Percentiles rank a stretch among this genome's conserved stretches.
Evolutionary conservation across 768 basidiomycete genomes (phyloP).

Genomic region (Chalciporus sphaerocephalus): DNA sequence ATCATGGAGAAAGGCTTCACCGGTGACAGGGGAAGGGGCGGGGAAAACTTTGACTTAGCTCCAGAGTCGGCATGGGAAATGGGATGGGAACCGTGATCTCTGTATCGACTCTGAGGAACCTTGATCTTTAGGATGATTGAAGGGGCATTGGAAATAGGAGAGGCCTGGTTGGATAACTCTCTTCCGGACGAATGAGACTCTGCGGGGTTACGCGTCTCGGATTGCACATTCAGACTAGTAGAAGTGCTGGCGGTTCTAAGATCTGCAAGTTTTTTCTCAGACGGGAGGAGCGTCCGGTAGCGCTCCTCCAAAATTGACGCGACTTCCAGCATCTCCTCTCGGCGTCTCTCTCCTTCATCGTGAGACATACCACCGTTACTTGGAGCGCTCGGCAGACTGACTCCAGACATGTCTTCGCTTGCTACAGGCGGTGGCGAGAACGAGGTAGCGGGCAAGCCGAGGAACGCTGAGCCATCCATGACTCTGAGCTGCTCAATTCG

Average conservation of each 20-base stretch:
- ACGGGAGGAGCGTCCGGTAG: slow-evolving; percentile 69
- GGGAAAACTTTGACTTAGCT: slow-evolving; percentile 8
- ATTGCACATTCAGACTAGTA: slow-evolving; percentile 10
- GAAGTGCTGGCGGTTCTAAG: slow-evolving; percentile 23
- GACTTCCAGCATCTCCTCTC: slow-evolving; percentile 68
- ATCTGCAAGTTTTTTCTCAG: slow-evolving; percentile 47
- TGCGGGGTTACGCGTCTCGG: slow-evolving; percentile 15
- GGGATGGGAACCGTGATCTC: slow-evolving; percentile 9
- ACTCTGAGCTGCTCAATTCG: slow-evolving; percentile 77
- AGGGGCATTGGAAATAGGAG: slow-evolving; percentile 18
- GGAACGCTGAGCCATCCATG: slow-evolving; percentile 71
- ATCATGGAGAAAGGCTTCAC: slow-evolving; percentile 27
- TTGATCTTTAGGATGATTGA: slow-evolving; percentile 35
- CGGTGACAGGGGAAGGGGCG: slow-evolving; percentile 15
- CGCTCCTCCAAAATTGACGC: slow-evolving; percentile 66
- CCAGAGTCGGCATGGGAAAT: slow-evolving; percentile 13
- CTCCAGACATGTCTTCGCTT: slow-evolving; percentile 26
- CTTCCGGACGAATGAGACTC: slow-evolving; percentile 10
- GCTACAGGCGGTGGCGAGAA: slow-evolving; percentile 42
- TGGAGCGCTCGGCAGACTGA: slow-evolving; percentile 31
- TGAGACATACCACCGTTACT: slow-evolving; percentile 37
- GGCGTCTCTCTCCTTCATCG: slow-evolving; percentile 69
- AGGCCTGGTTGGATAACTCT: slow-evolving; percentile 9
- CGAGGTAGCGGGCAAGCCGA: slow-evolving; percentile 52
- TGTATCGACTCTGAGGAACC: slow-evolving; percentile 27